A percentile compares a stretch with the other conserved stretches of the same genome.
phyloP scores from a whole-genome alignment of 2,329 filamentous ascomycete species.

The Stromatinia cepivora region DNA sequence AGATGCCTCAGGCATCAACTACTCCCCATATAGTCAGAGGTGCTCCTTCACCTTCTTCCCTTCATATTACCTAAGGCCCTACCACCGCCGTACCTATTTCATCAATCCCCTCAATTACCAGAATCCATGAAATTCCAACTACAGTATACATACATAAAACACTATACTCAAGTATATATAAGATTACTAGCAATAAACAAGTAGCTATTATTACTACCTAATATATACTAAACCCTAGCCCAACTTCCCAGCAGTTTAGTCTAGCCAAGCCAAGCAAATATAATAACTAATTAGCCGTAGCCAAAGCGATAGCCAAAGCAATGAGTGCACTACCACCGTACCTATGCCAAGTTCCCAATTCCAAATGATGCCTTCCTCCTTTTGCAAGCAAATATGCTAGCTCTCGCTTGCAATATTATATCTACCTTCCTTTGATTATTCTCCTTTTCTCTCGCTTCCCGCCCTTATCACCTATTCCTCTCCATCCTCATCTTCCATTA shows the following conservation, averaged over 20 bases:
- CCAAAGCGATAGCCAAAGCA: conserved; percentile 16
- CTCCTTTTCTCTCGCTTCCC: background rate
- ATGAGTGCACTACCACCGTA: background rate
- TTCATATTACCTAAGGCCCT: no score
- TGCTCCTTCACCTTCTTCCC: no score
- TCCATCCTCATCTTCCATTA: background rate
- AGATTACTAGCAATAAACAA: no score
- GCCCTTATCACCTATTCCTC: background rate
- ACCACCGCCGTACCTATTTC: no score
- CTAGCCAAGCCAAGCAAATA: background rate
- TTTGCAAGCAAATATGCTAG: background rate
- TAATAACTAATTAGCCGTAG: background rate
- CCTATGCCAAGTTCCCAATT: background rate
- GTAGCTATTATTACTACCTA: no score
- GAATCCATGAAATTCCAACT: no score
- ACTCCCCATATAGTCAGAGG: no score
- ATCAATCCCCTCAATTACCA: no score
- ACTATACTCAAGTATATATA: no score
- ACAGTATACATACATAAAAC: no score
- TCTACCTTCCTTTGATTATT: background rate
- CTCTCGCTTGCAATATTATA: background rate
- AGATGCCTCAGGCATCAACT: no score
- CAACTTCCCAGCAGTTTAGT: background rate
- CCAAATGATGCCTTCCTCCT: background rate
- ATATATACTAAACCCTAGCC: no score